Base-by-base conservation (phyloP, 495 filamentous ascomycete genomes). In the Aspergillus egyptiacus region DNA sequence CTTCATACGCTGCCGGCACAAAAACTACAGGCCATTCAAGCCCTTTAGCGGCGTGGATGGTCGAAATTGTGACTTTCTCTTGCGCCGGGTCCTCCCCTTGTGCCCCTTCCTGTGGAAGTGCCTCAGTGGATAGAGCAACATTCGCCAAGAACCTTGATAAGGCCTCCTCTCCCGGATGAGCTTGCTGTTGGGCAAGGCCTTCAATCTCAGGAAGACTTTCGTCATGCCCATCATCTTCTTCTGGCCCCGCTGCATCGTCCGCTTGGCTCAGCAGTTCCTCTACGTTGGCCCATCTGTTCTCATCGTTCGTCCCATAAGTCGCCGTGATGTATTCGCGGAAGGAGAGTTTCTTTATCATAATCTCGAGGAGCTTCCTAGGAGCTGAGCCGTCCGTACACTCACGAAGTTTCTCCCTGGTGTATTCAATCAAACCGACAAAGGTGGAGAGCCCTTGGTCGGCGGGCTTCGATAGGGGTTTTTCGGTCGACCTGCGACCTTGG, bases 21-120 rank as follows among this genome's bases (percentile, higher is more conserved):
- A 99, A 99, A 0, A 99, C 88, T 8, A 96, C 79, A 2, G 94
- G 94, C 94, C 94, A 99, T 60, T 99, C 94, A 0, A 99, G 72
- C 3, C 94, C 91, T 62, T 99, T 99, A 0, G 94, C 90, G 0
- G 91, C 89, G 61, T 99, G 94, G 19, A 99, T 96, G 0, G 94
- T 99, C 10, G 89, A 96, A 13, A 99, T 87, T 2, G 90, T 96
- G 11, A 97, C 81, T 58, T 86, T 81, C 10, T 81, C 77, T 17
- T 76, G 71, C 3, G 56, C 47, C 33, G 65, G 48, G 13, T 68
- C 60, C 1, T 54, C 63, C n/a, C 80, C 71, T 15, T 79, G 73
- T 1, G 74, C 74, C 1, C 80, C 78, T 8, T 82, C 77, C 14
- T 74, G 73, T 6, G 67, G 68, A 40, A 79, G 79, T 0, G 84